Evolutionary conservation across 2,329 filamentous ascomycete genomes (phyloP), one percentile per base, ranked within the genome.

Genomic region (Sporothrix phasma): DNA sequence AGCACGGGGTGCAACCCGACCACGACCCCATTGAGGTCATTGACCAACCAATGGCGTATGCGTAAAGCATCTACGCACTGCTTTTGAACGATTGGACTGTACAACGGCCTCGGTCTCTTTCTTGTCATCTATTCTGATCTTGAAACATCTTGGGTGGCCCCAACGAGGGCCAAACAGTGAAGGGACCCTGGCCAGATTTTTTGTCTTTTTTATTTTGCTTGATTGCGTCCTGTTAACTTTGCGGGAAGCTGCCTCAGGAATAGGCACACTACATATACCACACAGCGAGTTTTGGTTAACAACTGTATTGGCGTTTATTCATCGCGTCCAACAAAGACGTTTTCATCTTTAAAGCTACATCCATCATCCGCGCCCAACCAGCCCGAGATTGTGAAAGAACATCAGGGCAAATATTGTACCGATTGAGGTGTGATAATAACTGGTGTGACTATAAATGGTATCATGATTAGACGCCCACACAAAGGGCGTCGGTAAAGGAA

Each of bases 11-110:
- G 58, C 69, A 69, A 2, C 71, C 72, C 0, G 72, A 77, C 41
- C 72, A 79, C 66, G 77, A 79, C 5, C 78, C 79, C 1, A 76
- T 78, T 17, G 77, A 78, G 19, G 73, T 78, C 15, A 74, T 77
- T 61, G 78, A 79, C 65, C 72, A 74, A 26, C 70, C 73, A 2
- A 74, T 76, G 71, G 65, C 61, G 8, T 70, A 68, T 6, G 46
- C 66, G 19, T 69, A 64, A 68, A 17, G n/a, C 22, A 37, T 24
- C 11, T 17, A 2, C 26, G 19, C 7, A 41, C 0, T 17, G 5
- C 13, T 46, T n/a, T 8, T 29, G 24, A 17, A 46, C 19, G 39
- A 49, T 11, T 61, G 51, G 34, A 17, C 11, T 56, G 51, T 49
- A 46, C 43, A 49, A 24, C 39, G 31, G 10, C 17, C 11, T 39